Conservation (phyloP, 2,329 filamentous ascomycete species). For the Arthrobotrys entomopaga region DNA sequence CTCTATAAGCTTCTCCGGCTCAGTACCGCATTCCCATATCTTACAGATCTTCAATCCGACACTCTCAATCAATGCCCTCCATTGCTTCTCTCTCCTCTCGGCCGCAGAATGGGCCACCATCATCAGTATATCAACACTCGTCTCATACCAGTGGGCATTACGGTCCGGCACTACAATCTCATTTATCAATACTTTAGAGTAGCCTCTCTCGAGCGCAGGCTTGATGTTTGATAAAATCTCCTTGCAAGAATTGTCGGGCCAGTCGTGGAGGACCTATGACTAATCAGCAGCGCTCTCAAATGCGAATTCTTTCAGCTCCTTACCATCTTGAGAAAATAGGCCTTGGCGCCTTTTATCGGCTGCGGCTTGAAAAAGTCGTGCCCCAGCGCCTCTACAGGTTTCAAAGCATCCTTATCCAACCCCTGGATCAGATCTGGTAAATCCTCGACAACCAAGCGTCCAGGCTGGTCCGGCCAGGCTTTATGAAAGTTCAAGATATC, state of each 20-base stretch:
- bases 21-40: slow-evolving; percentile 58
- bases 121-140: slow-evolving; percentile 63
- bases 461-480: slow-evolving; percentile 11
- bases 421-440: slow-evolving; percentile 6
- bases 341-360: slow-evolving; percentile 57
- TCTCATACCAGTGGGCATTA: slow-evolving; percentile 60
- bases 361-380: slow-evolving; percentile 61
- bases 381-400: slow-evolving; percentile 54
- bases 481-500: slow-evolving; percentile 16
- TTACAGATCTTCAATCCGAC: slow-evolving; percentile 61
- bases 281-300: background rate
- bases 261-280: slow-evolving; percentile 62
- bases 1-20: slow-evolving; percentile 17
- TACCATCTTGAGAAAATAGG: slow-evolving; percentile 22
- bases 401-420: slow-evolving; percentile 14
- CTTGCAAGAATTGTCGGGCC: slow-evolving; percentile 60
- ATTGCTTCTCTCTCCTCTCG: slow-evolving; percentile 63
- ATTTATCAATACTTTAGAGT: slow-evolving; percentile 64
- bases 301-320: background rate
- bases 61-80: slow-evolving; percentile 60
- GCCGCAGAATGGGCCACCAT: slow-evolving; percentile 61
- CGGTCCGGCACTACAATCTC: slow-evolving; percentile 63
- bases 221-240: slow-evolving; percentile 61
- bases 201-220: slow-evolving; percentile 60
- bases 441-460: slow-evolving; percentile 13